Conservation (phyloP, 345 rosid species). For the Euphorbia tirucalli region DNA sequence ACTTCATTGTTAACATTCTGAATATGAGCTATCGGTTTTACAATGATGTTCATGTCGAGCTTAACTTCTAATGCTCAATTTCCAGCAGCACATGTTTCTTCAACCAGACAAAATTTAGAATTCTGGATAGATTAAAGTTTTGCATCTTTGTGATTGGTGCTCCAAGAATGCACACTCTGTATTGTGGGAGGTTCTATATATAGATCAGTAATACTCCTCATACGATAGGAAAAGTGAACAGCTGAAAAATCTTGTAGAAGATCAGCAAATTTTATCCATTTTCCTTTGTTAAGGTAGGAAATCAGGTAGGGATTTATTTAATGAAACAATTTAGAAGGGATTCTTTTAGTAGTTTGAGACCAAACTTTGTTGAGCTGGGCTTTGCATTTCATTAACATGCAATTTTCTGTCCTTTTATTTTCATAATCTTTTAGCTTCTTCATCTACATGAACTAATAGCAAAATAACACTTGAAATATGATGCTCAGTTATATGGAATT, state of each 20-base stretch:
- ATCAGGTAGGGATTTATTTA: neutral
- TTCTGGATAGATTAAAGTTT: neutral
- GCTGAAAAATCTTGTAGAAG: neutral
- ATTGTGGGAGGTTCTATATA: neutral
- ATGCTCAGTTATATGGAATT: neutral
- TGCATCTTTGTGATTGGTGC: neutral
- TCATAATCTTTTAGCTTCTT: neutral
- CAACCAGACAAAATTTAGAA: neutral
- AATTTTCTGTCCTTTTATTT: neutral
- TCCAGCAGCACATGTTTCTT: neutral
- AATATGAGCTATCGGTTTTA: neutral
- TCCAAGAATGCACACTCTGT: neutral
- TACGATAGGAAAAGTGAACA: neutral
- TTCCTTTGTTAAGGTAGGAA: neutral
- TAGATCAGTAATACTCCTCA: neutral
- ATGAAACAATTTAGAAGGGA: neutral
- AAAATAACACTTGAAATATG: neutral
- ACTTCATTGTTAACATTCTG: neutral
- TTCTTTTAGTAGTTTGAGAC: neutral
- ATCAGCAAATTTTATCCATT: neutral
- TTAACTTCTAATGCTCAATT: neutral
- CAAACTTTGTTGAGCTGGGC: neutral
- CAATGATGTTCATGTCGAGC: neutral
- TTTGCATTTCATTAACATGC: neutral
- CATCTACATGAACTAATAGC: neutral